Percentiles rank a stretch among this genome's conserved stretches.
Evolutionary conservation across 306 rosid genomes (phyloP).

Genomic region (Dalbergia cultrata): DNA sequence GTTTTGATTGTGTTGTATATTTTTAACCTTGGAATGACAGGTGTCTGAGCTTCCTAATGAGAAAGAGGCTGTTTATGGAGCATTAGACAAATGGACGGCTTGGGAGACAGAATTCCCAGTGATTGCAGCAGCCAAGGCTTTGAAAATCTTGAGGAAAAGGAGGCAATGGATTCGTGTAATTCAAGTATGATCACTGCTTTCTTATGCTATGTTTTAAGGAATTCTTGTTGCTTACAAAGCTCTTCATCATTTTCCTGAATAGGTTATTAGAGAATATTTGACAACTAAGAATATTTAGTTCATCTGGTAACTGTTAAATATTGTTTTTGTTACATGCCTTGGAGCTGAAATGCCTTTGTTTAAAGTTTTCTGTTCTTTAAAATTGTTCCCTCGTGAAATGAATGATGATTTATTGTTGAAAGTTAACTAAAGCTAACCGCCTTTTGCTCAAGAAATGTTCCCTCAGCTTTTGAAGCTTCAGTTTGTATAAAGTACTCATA

Average conservation of each 20-base stretch:
- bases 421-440: slow-evolving; percentile 3
- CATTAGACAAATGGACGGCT: slow-evolving; percentile 91
- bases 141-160: slow-evolving; percentile 71
- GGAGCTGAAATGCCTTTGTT: slow-evolving; percentile 7
- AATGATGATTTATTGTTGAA: slow-evolving; percentile 5
- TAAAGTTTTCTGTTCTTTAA: background rate
- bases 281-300: slow-evolving; percentile 8
- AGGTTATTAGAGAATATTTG: background rate
- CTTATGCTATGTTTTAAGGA: slow-evolving; percentile 6
- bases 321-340: slow-evolving; percentile 18
- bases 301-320: slow-evolving; percentile 6
- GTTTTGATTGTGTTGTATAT: slow-evolving; percentile 23
- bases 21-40: slow-evolving; percentile 55
- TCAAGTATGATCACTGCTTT: slow-evolving; percentile 63
- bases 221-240: slow-evolving; percentile 6
- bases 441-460: slow-evolving; percentile 29
- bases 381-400: slow-evolving; percentile 7
- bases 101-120: slow-evolving; percentile 96
- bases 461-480: slow-evolving; percentile 14
- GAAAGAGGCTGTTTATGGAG: slow-evolving; percentile 89
- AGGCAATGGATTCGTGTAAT: slow-evolving; percentile 80
- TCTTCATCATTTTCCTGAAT: background rate
- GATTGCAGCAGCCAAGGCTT: slow-evolving; percentile 87
- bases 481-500: background rate
- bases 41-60: slow-evolving; percentile 77